Base-by-base conservation (phyloP, 2,329 filamentous ascomycete species). In the Aspergillus tubingensis region DNA sequence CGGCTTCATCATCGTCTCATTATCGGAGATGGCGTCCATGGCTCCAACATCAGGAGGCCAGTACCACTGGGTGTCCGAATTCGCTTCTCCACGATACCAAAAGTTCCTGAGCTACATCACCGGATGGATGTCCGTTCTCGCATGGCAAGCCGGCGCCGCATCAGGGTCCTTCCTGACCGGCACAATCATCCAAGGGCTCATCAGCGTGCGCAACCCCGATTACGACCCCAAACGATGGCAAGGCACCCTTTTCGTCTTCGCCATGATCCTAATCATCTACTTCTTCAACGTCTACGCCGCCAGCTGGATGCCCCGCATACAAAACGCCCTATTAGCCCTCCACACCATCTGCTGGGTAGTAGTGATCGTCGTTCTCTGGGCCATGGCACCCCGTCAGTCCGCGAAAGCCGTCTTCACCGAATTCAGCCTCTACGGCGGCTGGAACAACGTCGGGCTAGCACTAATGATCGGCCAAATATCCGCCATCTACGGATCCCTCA, bases 11-110 rank as follows among this genome's bases (percentile, higher is more conserved):
- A 71, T 77, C 30, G 64, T 66, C 15, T 76, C 76, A 3, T 80
- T 94, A 69, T 85, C 89, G 0, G 91, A 96, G 73, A 81, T 92
- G 76, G 73, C 74, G 10, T 76, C 48, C 50, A 79, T 75, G 76
- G 83, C 83, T 2, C 84, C 84, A 0, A 86, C 83, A 0, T 79
- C 80, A 6, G 84, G 84, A 21, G 85, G 85, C 1, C 84, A 86
- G 65, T 86, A 86, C 62, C 82, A 85, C 64, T 86, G 83, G 83
- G 82, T 85, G 1, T 84, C 79, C 1, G 82, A 84, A 54, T 84
- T 85, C 61, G 79, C 82, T 0, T 80, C 83, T 0, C 73, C 70
- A 0, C 70, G 72, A 47, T 76, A 79, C 54, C 83, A 86, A 64
- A 84, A 82, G 58, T 79, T 82, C 38, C 72, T 86, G 1, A 85